Evolutionary conservation across 2,329 filamentous ascomycete species (phyloP).

Genomic region (Paecilomyces dactylethromorphus): DNA sequence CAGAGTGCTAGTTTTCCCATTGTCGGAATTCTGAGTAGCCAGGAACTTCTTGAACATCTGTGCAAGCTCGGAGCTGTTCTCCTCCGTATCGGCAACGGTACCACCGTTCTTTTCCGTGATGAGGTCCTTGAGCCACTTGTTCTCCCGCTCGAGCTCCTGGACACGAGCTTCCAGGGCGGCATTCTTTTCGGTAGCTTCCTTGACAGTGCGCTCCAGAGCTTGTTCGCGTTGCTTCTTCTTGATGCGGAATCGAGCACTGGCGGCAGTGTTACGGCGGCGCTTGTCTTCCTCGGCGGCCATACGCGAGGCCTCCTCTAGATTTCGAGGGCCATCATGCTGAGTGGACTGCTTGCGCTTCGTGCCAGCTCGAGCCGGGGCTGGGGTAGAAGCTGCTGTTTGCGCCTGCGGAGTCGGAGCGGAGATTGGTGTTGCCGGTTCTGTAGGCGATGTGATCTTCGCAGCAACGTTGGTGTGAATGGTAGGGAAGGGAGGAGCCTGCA

Average conservation of each 20-base stretch:
- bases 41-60: slow-evolving; percentile 36
- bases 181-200: slow-evolving; percentile 78
- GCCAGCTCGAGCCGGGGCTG: slow-evolving; percentile 10
- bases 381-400: slow-evolving; percentile 7
- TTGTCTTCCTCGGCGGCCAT: slow-evolving; percentile 82
- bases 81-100: slow-evolving; percentile 17
- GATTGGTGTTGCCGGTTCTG: slow-evolving; percentile 11
- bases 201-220: slow-evolving; percentile 71
- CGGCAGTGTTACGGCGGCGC: slow-evolving; percentile 80
- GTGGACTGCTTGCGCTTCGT: slow-evolving; percentile 32
- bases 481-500: slow-evolving; percentile 18
- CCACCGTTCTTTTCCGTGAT: slow-evolving; percentile 71
- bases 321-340: slow-evolving; percentile 32
- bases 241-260: slow-evolving; percentile 79
- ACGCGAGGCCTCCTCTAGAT: slow-evolving; percentile 64
- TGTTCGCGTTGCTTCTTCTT: slow-evolving; percentile 97
- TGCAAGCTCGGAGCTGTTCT: slow-evolving; percentile 40
- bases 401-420: slow-evolving; percentile 5
- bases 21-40: slow-evolving; percentile 25
- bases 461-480: background rate
- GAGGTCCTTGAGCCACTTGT: slow-evolving; percentile 74
- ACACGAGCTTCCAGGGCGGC: slow-evolving; percentile 65
- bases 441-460: slow-evolving; percentile 1
- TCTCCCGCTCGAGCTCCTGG: slow-evolving; percentile 72
- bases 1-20: slow-evolving; percentile 19